Evolutionary conservation across 352 stramenopile species (phyloP), one percentile per base, ranked within the genome.

Genomic region (Pilasporangium apinafurcum): DNA sequence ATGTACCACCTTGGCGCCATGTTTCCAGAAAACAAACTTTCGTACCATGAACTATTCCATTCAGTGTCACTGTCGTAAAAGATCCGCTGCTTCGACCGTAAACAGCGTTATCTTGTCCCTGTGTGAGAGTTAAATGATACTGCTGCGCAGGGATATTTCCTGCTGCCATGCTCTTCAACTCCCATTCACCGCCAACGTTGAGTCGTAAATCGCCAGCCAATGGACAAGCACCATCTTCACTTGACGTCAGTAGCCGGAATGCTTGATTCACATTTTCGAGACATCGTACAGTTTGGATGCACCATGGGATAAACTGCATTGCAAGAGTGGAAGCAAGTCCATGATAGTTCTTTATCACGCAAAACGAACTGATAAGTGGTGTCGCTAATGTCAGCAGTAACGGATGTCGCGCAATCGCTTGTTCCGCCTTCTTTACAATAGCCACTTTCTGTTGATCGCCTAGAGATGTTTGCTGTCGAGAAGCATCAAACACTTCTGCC

Each of bases 81-180:
- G 83, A 88, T 1, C 78, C 83, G 35, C 65, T 92, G 43, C 81
- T 91, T 27, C 75, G 69, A 28, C 83, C 83, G 21, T 65, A 62
- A 29, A 94, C 75, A 2, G 45, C 54, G n/a, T 78, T 76, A 44
- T 84, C 56, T 40, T 68, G 56, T 21, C 51, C 64, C 69, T 94
- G 83, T 8, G 65, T 79, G 39, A 94, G 50, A 7, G 68, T 78
- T 12, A 94, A 54, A 37, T 89, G 78, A 48, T 94, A 94, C 38
- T 94, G 80, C 37, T 94, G 83, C 16, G 83, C 83, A 25, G 83
- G 83, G 34, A 94, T 94, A 22, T 82, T 94, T 4, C 80, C 83
- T 25, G 83, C 69, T 22, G 83, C 83, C 71, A 92, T 86, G 43
- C 80, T 92, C 36, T 90, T 94, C 21, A 94, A 53, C 54, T 94